Base-by-base conservation (phyloP, 805 yeast species). In the Candida gorgasii region DNA sequence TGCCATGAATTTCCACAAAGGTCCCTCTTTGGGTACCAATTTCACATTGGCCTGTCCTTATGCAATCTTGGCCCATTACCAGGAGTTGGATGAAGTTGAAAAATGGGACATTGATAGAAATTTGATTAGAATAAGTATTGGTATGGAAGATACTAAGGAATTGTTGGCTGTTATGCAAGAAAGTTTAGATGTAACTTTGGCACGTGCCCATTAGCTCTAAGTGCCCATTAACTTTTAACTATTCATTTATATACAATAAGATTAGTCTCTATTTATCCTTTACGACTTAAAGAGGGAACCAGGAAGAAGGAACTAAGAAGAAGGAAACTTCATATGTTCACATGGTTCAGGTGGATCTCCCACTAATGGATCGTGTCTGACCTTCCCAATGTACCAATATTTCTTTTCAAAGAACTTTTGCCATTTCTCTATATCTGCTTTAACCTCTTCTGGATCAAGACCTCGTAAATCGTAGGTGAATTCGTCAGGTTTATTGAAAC, bases 11-110 rank as follows among this genome's bases (percentile, higher is more conserved):
- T 63, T 86, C 47, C 85, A 88, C 46, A 90, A 90, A 65, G 96
- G 97, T 2, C 97, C 97, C 3, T 84, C 93, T 12, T 73, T 89
- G 51, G 97, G 97, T 9, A 88, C 96, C 0, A 89, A 86, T 63
- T 87, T 88, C 67, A 84, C 95, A 0, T 69, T 89, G 52, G 89
- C 89, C 4, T 89, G 95, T 59, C 97, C 97, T 7, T 90, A 90
- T 63, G 76, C 96, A 5, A 78, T 90, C 36, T 70, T 90, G 45
- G 96, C 96, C 2, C 96, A 89, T 61, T 88, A 80, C 61, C 75
- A 72, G 42, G 96, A 89, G 61, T 65, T 89, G 43, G 92, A 87
- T 46, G 89, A 82, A 55, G 83, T 86, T 16, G 86, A 76, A 39
- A 69, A 79, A 53, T 89, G 88, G 83, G 96, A 93, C 1, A 87